Base-by-base conservation (phyloP, 163 green algal species). In the Picocystis sp. region DNA sequence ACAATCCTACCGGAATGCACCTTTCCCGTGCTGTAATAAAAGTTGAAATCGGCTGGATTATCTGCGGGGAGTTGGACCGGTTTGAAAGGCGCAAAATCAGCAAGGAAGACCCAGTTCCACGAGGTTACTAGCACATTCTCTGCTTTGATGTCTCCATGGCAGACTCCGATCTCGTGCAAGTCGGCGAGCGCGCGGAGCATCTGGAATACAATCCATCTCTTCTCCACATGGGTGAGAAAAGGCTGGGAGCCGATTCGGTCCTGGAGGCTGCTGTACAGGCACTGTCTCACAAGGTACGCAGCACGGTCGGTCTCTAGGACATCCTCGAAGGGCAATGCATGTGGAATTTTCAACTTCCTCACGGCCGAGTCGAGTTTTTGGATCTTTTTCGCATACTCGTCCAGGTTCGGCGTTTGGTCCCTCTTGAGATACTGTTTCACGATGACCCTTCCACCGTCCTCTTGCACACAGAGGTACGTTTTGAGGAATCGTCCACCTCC, bases 21-120 rank as follows among this genome's bases (percentile, higher is more conserved):
- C 29, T 38, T 38, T 19, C 73, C 79, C 1, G 83, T 91, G 75
- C 97, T 88, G 64, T 96, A 98, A 72, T 87, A 97, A 62, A 92
- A 94, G 3, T 82, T 93, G 54, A 94, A 98, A 66, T 93, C 83
- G 12, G 86, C 82, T 12, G 88, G 87, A 68, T 97, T 94, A 68
- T 96, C 88, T 3, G 72, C 77, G 1, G 84, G 89, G 41, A 98
- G 65, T 47, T 71, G 66, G 13, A 68, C 72, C 8, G 89, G 89
- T 62, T 98, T 98, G 69, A 89, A 93, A 22, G 76, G 70, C 2
- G 86, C 82, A 58, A 89, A 93, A 71, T 98, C 89, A 9, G 73
- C 58, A 22, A 98, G 71, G 49, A 83, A 87, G 2, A 83, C 45
- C 89, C 89, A 98, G 63, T 78, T 74, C 84, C 86, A 95, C 22